phyloP scores from a whole-genome alignment of 2,329 filamentous ascomycete genomes.

The Botrytis paeoniae region DNA sequence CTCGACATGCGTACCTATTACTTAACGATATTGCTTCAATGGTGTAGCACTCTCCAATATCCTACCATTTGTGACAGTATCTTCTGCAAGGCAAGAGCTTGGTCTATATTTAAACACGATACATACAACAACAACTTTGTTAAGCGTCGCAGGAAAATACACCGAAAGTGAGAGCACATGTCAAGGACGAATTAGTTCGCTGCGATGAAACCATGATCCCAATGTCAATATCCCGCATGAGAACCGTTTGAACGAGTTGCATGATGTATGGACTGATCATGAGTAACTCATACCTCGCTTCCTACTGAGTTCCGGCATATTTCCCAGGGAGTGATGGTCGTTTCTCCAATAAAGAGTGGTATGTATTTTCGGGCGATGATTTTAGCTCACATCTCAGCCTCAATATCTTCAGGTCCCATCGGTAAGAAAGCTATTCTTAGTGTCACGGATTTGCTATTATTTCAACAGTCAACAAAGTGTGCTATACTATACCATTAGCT shows the following conservation, averaged over 20 bases:
- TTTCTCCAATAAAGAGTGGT: slow-evolving; percentile 40
- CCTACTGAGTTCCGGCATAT: slow-evolving; percentile 50
- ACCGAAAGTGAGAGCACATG: neutral
- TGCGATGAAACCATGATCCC: slow-evolving; percentile 33
- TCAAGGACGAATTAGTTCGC: neutral
- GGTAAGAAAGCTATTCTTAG: neutral
- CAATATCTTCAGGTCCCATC: neutral
- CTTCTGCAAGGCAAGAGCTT: neutral
- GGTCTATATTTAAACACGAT: neutral
- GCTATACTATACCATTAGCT: slow-evolving; percentile 34
- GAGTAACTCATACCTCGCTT: too few relatives aligned
- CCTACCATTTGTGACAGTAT: neutral
- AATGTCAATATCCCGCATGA: slow-evolving; percentile 22
- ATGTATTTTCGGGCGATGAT: slow-evolving; percentile 43
- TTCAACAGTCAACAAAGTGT: slow-evolving; percentile 27
- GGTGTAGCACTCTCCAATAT: neutral
- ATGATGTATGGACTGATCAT: neutral
- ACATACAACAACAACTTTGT: neutral
- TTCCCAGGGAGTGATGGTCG: slow-evolving; percentile 47
- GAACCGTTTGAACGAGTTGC: slow-evolving; percentile 20
- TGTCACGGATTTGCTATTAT: neutral
- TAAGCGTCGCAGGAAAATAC: neutral
- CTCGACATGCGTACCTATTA: neutral
- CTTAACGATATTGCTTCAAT: neutral
- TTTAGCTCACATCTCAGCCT: slow-evolving; percentile 32